Evolutionary conservation across 2,329 filamentous ascomycete genomes (phyloP).

Genomic region (Trichophaea hybrida): DNA sequence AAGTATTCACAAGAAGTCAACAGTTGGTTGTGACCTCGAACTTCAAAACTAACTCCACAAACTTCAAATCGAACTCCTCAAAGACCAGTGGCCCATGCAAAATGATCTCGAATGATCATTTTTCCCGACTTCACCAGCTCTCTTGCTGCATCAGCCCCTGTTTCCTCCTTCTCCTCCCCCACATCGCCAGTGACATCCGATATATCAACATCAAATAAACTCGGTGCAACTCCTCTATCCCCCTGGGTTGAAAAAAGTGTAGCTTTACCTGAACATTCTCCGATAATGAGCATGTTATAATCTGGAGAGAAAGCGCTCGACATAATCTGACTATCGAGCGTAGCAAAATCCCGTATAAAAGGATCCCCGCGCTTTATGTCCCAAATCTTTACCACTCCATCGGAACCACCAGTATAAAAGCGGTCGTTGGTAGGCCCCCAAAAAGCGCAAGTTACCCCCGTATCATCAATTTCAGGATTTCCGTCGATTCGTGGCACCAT

Average conservation of each 20-base stretch:
- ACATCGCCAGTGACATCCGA: neutral
- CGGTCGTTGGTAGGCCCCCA: conserved; percentile 18
- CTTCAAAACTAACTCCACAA: too few relatives aligned
- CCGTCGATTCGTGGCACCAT: neutral
- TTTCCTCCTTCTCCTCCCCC: conserved; percentile 4
- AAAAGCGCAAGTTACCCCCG: conserved; percentile 24
- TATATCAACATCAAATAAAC: conserved; percentile 11
- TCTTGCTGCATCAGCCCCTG: conserved; percentile 7
- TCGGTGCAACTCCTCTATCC: neutral
- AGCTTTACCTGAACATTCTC: conserved; percentile 24
- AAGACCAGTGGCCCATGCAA: conserved; percentile 6
- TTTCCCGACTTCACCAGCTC: conserved; percentile 10
- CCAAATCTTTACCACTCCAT: conserved; percentile 27
- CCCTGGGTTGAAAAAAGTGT: conserved; percentile 22
- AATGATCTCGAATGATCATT: conserved; percentile 6
- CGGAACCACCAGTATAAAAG: conserved; percentile 24
- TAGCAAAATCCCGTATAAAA: conserved; percentile 23
- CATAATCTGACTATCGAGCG: conserved; percentile 24
- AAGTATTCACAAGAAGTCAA: too few relatives aligned
- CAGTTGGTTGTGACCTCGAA: too few relatives aligned
- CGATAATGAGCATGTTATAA: conserved; percentile 24
- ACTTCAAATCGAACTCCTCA: neutral
- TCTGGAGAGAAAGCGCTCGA: conserved; percentile 23
- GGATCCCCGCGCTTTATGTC: conserved; percentile 21
- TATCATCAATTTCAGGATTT: conserved; percentile 20